phyloP scores from a whole-genome alignment of 371 early-diverging fungal species.

The Rhizopus stolonifer region DNA sequence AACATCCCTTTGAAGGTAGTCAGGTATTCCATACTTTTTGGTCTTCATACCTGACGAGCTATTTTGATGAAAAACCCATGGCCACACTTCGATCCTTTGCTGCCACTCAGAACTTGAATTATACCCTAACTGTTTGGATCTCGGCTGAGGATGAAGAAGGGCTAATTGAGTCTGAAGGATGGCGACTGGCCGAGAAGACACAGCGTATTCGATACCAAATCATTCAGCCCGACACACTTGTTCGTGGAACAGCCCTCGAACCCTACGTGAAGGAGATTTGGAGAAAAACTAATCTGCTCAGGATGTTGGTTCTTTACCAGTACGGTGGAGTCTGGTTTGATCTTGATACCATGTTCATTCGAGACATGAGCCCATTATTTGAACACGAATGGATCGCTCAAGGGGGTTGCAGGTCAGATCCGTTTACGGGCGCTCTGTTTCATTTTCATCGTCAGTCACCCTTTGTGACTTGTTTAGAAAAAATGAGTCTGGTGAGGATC shows the following conservation, averaged over 20 bases:
- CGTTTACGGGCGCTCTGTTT: conserved; percentile 36
- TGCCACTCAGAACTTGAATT: conserved; percentile 39
- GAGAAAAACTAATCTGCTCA: conserved; percentile 27
- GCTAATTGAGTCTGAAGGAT: conserved; percentile 19
- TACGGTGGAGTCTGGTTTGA: conserved; percentile 58
- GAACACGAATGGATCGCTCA: conserved; percentile 48
- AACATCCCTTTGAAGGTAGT: conserved; percentile 14
- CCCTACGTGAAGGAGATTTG: conserved; percentile 15
- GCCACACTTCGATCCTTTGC: conserved; percentile 45
- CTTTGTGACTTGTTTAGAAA: conserved; percentile 27
- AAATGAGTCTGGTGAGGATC: conserved; percentile 13
- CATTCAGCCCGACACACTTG: conserved; percentile 1
- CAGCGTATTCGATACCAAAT: conserved; percentile 23
- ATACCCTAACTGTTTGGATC: conserved; percentile 47
- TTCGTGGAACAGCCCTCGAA: conserved; percentile 22
- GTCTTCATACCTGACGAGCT: conserved; percentile 18
- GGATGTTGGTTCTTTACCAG: conserved; percentile 39
- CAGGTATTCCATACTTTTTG: conserved; percentile 42
- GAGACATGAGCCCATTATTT: conserved; percentile 42
- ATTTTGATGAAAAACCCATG: conserved; percentile 33
- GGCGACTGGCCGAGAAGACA: conserved; percentile 15
- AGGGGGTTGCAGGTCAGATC: conserved; percentile 33
- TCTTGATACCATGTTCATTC: conserved; percentile 38
- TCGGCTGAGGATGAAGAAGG: conserved; percentile 21
- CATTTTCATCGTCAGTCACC: conserved; percentile 35